Percentiles rank a stretch among this genome's conserved stretches.
phyloP scores from a whole-genome alignment of 768 basidiomycete species.

The Mycena galopus region DNA sequence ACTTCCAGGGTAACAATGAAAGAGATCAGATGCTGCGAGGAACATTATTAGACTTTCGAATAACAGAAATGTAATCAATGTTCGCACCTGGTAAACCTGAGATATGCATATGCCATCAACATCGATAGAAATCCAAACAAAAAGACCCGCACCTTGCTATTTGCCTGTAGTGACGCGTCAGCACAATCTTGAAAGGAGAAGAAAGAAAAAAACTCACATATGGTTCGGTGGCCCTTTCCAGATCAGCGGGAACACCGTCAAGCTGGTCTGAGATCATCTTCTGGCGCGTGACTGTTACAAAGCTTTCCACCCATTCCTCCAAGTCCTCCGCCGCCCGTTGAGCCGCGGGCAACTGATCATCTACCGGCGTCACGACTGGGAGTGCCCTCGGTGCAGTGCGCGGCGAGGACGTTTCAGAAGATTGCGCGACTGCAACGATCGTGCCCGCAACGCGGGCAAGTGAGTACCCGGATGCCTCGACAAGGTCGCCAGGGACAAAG shows the following conservation, averaged over 20 bases:
- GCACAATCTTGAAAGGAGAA: not conserved
- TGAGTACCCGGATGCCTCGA: slow-evolving; percentile 59
- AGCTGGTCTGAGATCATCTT: slow-evolving; percentile 19
- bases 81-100: slow-evolving; percentile 22
- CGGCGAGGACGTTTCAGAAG: slow-evolving; percentile 4
- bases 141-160: slow-evolving; percentile 30
- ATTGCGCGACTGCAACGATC: slow-evolving; percentile 61
- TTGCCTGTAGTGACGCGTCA: slow-evolving; percentile 12
- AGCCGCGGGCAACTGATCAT: not conserved
- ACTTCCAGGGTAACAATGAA: slow-evolving; percentile 25
- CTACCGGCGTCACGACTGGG: not conserved
- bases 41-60: not conserved
- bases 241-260: not conserved
- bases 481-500: slow-evolving; percentile 63
- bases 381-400: not conserved
- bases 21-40: slow-evolving; percentile 28
- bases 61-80: not conserved
- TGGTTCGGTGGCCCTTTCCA: not conserved
- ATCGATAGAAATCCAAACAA: not conserved
- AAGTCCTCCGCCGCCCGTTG: slow-evolving; percentile 12
- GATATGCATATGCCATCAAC: not conserved
- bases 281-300: slow-evolving; percentile 21
- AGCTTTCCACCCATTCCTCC: slow-evolving; percentile 23
- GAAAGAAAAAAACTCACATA: slow-evolving; percentile 20
- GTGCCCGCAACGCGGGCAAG: slow-evolving; percentile 66